These are phyloP conservation scores for Mycena belliarum DNA, from an alignment of 768 basidiomycete genomes.

Conservation along the genomic window DNA sequence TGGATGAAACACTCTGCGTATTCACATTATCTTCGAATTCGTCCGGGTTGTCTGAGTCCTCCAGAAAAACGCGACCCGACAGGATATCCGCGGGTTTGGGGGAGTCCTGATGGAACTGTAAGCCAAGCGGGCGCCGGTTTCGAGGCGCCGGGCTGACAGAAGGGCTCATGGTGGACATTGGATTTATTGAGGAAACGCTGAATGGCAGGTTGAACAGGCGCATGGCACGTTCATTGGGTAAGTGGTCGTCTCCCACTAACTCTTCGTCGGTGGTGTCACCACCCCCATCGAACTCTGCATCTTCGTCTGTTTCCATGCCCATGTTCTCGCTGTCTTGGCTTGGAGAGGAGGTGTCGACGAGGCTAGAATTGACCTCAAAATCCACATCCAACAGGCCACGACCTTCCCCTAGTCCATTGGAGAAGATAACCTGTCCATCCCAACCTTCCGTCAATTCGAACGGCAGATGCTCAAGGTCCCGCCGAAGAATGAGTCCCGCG, in stretches of 20 bases:
- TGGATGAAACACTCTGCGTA: slow-evolving; percentile 28
- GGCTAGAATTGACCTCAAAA: slow-evolving; percentile 64
- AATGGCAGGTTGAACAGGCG: slow-evolving; percentile 66
- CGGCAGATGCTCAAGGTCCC: slow-evolving; percentile 41
- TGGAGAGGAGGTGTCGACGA: slow-evolving; percentile 50
- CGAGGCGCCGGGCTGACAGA: slow-evolving; percentile 46
- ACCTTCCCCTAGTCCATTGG: slow-evolving; percentile 60
- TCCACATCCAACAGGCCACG: slow-evolving; percentile 66
- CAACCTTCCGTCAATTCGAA: slow-evolving; percentile 72
- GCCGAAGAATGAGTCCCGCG: slow-evolving; percentile 30
- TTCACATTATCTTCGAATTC: slow-evolving; percentile 34
- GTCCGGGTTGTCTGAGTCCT: slow-evolving; percentile 43
- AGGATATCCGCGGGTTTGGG: slow-evolving; percentile 72
- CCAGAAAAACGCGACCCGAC: slow-evolving; percentile 60
- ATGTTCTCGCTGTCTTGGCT: slow-evolving; percentile 55
- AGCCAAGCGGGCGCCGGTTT: slow-evolving; percentile 32
- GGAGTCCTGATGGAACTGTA: slow-evolving; percentile 34
- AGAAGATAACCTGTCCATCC: slow-evolving; percentile 77
- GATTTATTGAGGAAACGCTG: slow-evolving; percentile 67
- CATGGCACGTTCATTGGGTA: slow-evolving; percentile 78
- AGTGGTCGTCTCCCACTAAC: slow-evolving; percentile 71
- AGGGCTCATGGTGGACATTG: slow-evolving; percentile 72
- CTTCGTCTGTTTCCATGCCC: slow-evolving; percentile 49
- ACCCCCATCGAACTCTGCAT: slow-evolving; percentile 57
- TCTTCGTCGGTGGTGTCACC: slow-evolving; percentile 86